Conservation (phyloP, 2,329 filamentous ascomycete species). For the Massarina eburnea region DNA sequence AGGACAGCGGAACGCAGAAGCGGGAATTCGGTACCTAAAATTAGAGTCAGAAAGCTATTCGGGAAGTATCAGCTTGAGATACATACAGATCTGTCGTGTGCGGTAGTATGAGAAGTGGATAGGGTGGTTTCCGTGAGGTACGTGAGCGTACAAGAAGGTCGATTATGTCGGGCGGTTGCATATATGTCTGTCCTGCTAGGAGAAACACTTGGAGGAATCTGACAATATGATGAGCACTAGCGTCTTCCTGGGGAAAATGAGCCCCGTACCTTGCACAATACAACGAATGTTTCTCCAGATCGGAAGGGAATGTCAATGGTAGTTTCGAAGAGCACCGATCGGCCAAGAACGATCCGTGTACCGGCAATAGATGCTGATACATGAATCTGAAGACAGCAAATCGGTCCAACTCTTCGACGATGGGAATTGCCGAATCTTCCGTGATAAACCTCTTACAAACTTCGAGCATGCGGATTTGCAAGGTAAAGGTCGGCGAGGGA, state of each 20-base stretch:
- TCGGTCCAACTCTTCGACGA: constrained; percentile 23
- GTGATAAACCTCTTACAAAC: constrained; percentile 3
- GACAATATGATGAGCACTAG: not conserved
- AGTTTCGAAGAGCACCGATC: constrained; percentile 17
- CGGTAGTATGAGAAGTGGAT: constrained; percentile 11
- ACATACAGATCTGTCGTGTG: constrained; percentile 8
- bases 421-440: constrained; percentile 1
- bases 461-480: constrained; percentile 9
- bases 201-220: constrained; percentile 23
- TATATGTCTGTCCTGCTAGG: constrained; percentile 19
- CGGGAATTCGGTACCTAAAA: constrained; percentile 9
- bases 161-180: constrained; percentile 29
- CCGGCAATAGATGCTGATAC: constrained; percentile 27
- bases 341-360: constrained; percentile 11
- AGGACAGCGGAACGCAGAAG: constrained; percentile 2
- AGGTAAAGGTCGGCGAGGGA: constrained; percentile 2
- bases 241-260: too few relatives aligned
- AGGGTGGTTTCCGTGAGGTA: constrained; percentile 13
- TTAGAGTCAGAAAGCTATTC: too few relatives aligned
- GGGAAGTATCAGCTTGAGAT: too few relatives aligned
- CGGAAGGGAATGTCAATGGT: constrained; percentile 19
- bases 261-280: constrained; percentile 8
- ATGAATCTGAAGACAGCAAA: constrained; percentile 23
- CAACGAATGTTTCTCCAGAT: constrained; percentile 4
- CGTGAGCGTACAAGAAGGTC: constrained; percentile 21